These are phyloP conservation scores for Xylaria palmicola DNA, from an alignment of 495 filamentous ascomycete species.

Conservation along the genomic window DNA sequence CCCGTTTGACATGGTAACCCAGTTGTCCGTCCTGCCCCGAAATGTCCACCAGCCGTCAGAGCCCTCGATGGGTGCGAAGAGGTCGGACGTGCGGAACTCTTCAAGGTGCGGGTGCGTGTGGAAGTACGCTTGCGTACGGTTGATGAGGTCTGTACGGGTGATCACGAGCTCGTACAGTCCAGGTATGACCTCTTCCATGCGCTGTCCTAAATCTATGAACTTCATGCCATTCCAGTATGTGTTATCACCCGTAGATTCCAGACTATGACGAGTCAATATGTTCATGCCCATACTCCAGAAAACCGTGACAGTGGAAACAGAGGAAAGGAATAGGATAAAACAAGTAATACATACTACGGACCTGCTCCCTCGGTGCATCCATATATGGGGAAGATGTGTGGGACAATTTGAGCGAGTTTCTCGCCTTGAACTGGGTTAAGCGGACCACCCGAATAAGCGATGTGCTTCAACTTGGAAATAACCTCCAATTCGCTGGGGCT, in stretches of 20 bases:
- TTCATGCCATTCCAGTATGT: constrained; percentile 27
- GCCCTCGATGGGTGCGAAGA: constrained; percentile 43
- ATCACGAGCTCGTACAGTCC: constrained; percentile 31
- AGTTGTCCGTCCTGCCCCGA: constrained; percentile 50
- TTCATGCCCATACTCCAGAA: too few species aligned
- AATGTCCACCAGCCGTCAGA: constrained; percentile 47
- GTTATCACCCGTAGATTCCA: constrained; percentile 22
- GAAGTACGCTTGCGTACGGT: constrained; percentile 30
- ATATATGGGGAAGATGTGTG: constrained; percentile 26
- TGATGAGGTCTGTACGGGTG: constrained; percentile 22
- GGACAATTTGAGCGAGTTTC: constrained; percentile 22
- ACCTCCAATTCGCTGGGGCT: constrained; percentile 17
- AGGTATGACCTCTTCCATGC: constrained; percentile 30
- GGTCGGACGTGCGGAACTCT: constrained; percentile 52
- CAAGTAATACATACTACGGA: constrained; percentile 5
- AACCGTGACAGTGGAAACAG: neutral
- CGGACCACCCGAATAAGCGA: constrained; percentile 28
- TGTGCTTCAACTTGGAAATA: constrained; percentile 23
- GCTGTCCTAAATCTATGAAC: constrained; percentile 29
- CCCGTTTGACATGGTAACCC: constrained; percentile 56
- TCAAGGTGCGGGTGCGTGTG: constrained; percentile 42
- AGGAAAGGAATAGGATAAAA: neutral
- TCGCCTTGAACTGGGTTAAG: constrained; percentile 26
- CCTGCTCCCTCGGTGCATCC: constrained; percentile 29
- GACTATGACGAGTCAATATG: neutral